Evolutionary conservation across 129 eudicot species (phyloP), one percentile per base, ranked within the genome.

Genomic region (Silybum marianum): DNA sequence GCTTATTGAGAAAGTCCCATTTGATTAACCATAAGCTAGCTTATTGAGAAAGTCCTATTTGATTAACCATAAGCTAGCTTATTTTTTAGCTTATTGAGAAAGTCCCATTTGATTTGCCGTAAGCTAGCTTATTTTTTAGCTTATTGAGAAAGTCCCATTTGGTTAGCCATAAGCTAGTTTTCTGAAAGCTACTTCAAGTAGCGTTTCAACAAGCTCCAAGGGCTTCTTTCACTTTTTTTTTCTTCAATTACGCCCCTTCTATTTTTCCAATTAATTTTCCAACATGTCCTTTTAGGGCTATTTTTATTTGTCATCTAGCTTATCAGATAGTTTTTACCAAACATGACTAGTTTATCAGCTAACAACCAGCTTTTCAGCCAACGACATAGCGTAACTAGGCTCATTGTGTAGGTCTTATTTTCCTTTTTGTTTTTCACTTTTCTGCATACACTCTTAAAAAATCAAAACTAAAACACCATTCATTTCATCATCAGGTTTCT

Each of bases 401-500:
- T 1, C 34, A 14, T 14, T 8, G 3, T 28, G 68, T 44, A 19
- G 73, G 68, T 78, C 22, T 46, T 69, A 2, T 32, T 21, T 22
- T 16, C 7, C 44, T 36, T n/a, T 72, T 25, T 1, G 1, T 72
- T 23, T 23, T n/a, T 42, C 8, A 11, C 12, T 69, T 69, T 80
- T 24, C 26, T 34, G 26, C n/a, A 7, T 26, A 26, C 7, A 9
- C 32, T 28, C 25, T 19, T 71, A 71, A 48, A 48, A 1, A 9
- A 48, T 12, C 71, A 48, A 73, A 73, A 44, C 48, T 73, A 24
- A 74, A n/a, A 46, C 19, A 25, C 7, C 36, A 22, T 81, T 75
- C 13, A 16, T 54, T 68, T 77, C 48, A 19, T 63, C 23, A 40
- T 46, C 90, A 93, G 98, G 96, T 94, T 34, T 94, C 98, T 9